Conservation (phyloP, 257 asterid genomes). For the Dorcoceras hygrometricum region DNA sequence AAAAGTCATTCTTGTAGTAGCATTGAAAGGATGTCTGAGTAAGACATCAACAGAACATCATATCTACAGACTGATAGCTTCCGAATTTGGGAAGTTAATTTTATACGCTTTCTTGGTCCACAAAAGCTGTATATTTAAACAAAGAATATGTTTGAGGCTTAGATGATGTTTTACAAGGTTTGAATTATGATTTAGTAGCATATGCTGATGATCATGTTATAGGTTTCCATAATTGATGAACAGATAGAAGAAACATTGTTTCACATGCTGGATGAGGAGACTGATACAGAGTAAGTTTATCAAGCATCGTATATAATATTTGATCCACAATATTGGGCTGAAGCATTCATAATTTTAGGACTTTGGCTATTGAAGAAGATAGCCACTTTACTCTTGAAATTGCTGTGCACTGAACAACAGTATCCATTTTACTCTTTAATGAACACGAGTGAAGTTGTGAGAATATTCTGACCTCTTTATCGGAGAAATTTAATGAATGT, state of each 20-base stretch:
- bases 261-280: conserved; percentile 97
- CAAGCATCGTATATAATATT: conserved; percentile 15
- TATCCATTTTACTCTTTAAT: background rate
- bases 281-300: conserved; percentile 83
- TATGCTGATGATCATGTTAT: conserved; percentile 29
- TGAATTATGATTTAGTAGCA: conserved; percentile 20
- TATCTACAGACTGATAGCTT: conserved; percentile 9
- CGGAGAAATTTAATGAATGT: too few species aligned
- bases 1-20: conserved; percentile 1
- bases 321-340: conserved; percentile 11
- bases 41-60: conserved; percentile 14
- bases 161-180: conserved; percentile 20
- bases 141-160: conserved; percentile 10
- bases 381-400: too few species aligned
- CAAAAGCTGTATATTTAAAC: background rate
- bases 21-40: conserved; percentile 7
- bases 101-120: conserved; percentile 12
- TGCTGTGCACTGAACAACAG: background rate
- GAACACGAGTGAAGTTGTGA: too few species aligned
- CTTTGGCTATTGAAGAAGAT: background rate
- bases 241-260: conserved; percentile 91
- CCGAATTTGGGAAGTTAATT: conserved; percentile 12
- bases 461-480: too few species aligned
- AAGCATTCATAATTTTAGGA: background rate
- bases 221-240: conserved; percentile 80